These are phyloP conservation scores for Kwoniella shivajii DNA, from an alignment of 1,284 basidiomycete species.

Conservation along the genomic window DNA sequence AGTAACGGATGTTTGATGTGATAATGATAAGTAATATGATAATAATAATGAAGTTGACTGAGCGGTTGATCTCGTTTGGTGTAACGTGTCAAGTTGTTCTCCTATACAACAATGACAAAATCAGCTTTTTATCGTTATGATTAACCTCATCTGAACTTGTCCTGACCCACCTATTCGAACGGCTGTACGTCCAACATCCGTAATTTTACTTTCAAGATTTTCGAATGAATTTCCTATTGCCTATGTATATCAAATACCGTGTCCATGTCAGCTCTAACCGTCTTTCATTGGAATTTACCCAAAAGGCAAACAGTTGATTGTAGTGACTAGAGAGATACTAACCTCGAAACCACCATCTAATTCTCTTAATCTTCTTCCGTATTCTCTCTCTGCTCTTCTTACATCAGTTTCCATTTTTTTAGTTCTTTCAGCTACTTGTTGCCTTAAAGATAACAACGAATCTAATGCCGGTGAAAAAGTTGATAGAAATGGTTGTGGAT, in stretches of 20 bases:
- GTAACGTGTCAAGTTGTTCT: constrained; percentile 93
- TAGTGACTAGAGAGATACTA: no score
- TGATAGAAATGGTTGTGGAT: constrained; percentile 87
- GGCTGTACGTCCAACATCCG: constrained; percentile 90
- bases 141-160: background rate
- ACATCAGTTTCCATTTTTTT: constrained; percentile 92
- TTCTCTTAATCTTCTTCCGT: constrained; percentile 89
- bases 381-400: constrained; percentile 85
- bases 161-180: constrained; percentile 77
- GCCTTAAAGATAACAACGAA: constrained; percentile 77
- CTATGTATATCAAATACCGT: constrained; percentile 60
- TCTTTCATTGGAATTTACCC: no score
- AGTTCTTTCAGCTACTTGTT: constrained; percentile 83
- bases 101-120: constrained; percentile 58
- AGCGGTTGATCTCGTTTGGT: constrained; percentile 87
- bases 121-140: background rate
- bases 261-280: background rate
- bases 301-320: no score
- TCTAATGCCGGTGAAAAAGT: constrained; percentile 91
- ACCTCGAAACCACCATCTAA: constrained; percentile 90
- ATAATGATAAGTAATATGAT: constrained; percentile 91
- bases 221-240: constrained; percentile 78
- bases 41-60: constrained; percentile 95
- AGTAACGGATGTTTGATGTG: constrained; percentile 74
- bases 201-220: constrained; percentile 82